A percentile compares a stretch with the other conserved stretches of the same genome.
phyloP scores from a whole-genome alignment of 257 asterid species.

The Paulownia fortunei region DNA sequence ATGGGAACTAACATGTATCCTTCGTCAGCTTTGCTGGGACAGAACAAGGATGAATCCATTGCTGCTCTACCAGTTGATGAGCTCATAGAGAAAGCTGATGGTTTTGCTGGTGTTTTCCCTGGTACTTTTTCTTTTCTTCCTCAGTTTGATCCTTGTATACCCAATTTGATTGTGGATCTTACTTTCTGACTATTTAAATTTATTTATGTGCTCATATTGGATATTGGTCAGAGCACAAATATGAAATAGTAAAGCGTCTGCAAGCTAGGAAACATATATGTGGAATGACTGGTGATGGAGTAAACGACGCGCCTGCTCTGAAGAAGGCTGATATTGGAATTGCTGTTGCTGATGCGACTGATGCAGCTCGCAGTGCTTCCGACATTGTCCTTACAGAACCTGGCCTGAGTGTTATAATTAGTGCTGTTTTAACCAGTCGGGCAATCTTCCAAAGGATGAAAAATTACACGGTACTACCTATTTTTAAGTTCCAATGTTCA shows the following conservation, averaged over 20 bases:
- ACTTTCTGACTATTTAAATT: too few species aligned
- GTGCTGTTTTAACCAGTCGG: constrained; percentile 97
- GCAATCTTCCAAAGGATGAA: constrained; percentile 99
- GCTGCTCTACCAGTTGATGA: constrained; percentile 95
- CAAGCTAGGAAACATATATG: constrained; percentile 98
- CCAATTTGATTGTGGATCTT: neutral
- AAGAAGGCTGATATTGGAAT: constrained; percentile 98
- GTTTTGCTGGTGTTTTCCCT: constrained; percentile 99
- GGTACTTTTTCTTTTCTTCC: constrained; percentile 49
- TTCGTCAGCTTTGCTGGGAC: constrained; percentile 93
- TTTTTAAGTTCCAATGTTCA: neutral
- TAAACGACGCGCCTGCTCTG: constrained; percentile 96
- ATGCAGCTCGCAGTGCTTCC: constrained; percentile 99
- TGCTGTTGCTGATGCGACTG: constrained; percentile 99
- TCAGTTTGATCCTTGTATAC: neutral
- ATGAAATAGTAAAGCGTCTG: constrained; percentile 95
- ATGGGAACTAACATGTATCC: constrained; percentile 99
- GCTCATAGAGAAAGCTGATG: constrained; percentile 98
- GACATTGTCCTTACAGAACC: constrained; percentile 98
- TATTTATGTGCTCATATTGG: constrained; percentile 11
- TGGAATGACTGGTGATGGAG: constrained; percentile 99
- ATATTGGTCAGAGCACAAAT: constrained; percentile 79
- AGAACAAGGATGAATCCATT: constrained; percentile 92
- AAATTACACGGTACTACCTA: constrained; percentile 78
- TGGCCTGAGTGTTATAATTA: constrained; percentile 96